Conservation (phyloP, 1,284 basidiomycete genomes). For the Moesziomyces parantarcticus region DNA sequence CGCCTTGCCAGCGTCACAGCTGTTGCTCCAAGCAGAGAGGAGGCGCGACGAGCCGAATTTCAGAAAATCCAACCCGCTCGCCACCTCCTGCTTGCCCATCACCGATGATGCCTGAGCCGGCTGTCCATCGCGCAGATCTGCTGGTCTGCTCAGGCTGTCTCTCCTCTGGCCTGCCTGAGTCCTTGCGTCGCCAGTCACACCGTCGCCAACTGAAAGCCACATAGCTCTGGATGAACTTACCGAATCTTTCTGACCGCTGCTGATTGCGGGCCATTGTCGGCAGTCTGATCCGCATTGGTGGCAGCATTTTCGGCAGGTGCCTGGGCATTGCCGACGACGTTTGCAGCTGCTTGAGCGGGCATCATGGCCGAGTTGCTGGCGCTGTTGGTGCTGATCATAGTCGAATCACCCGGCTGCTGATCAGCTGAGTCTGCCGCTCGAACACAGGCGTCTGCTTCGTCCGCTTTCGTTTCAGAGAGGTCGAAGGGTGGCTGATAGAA, state of each 20-base stretch:
- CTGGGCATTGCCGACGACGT: not conserved
- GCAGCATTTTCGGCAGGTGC: not conserved
- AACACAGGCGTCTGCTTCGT: not conserved
- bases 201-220: no score
- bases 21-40: no score
- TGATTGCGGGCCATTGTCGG: slow-evolving; percentile 7
- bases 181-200: no score
- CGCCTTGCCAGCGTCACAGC: no score
- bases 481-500: slow-evolving; percentile 19
- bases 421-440: not conserved
- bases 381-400: slow-evolving; percentile 16
- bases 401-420: not conserved
- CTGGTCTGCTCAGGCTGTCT: no score
- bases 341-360: slow-evolving; percentile 8
- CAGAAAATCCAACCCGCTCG: no score
- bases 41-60: no score
- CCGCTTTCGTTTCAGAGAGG: not conserved
- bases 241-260: slow-evolving; percentile 31
- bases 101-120: no score
- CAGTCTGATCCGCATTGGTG: not conserved
- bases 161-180: no score
- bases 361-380: slow-evolving; percentile 26
- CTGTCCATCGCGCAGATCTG: no score
- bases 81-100: no score
- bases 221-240: slow-evolving; percentile 13